These are phyloP conservation scores for Hypoxylon fragiforme DNA, from an alignment of 495 filamentous ascomycete species.

Conservation along the genomic window DNA sequence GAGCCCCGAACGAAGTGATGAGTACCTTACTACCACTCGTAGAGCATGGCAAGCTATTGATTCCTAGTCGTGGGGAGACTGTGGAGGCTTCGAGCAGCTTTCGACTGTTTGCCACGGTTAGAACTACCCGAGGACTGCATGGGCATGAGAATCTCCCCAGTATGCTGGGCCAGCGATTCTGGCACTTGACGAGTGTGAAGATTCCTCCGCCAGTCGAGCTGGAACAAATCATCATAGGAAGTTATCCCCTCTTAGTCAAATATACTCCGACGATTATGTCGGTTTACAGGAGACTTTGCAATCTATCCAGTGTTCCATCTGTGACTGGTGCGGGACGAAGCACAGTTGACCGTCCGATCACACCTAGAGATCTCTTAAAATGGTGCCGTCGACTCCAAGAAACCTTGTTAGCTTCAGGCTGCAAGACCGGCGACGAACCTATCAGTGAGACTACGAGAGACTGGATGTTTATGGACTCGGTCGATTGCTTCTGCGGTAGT, in stretches of 20 bases:
- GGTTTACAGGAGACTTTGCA: slow-evolving; percentile 71
- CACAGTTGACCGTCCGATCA: slow-evolving; percentile 61
- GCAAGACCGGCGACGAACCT: slow-evolving; percentile 73
- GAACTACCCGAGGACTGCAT: slow-evolving; percentile 70
- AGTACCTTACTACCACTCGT: slow-evolving; percentile 88
- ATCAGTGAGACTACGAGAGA: slow-evolving; percentile 73
- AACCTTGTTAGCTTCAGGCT: slow-evolving; percentile 59
- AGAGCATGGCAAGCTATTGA: slow-evolving; percentile 81
- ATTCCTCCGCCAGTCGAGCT: slow-evolving; percentile 73
- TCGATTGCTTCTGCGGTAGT: slow-evolving; percentile 84
- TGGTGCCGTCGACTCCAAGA: slow-evolving; percentile 77
- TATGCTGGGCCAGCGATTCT: slow-evolving; percentile 78
- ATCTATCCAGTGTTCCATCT: slow-evolving; percentile 51
- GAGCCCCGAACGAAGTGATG: slow-evolving; percentile 93
- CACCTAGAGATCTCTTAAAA: slow-evolving; percentile 83
- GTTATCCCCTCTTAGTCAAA: slow-evolving; percentile 68
- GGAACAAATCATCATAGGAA: slow-evolving; percentile 67
- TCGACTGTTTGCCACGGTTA: slow-evolving; percentile 86
- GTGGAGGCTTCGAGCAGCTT: slow-evolving; percentile 83
- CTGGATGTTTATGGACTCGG: slow-evolving; percentile 85
- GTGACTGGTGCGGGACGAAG: slow-evolving; percentile 59
- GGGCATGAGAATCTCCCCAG: slow-evolving; percentile 65
- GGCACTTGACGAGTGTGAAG: slow-evolving; percentile 71
- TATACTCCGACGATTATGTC: slow-evolving; percentile 72
- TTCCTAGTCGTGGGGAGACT: slow-evolving; percentile 82